Evolutionary conservation across 352 stramenopile genomes (phyloP).

Genomic region (Phytophthora tentaculata): DNA sequence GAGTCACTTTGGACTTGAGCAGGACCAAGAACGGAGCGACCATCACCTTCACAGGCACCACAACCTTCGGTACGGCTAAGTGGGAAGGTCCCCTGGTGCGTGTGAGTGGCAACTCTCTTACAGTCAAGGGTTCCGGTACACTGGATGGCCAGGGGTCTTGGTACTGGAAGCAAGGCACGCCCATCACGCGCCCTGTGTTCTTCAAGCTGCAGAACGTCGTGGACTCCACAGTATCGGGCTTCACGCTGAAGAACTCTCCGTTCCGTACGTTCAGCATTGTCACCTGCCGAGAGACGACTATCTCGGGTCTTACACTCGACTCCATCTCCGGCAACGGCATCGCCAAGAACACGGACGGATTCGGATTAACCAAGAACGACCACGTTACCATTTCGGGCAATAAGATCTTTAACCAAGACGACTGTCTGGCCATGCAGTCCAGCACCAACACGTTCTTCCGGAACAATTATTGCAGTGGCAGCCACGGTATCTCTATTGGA

Average conservation of each 20-base stretch:
- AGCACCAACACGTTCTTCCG: conserved; percentile 24
- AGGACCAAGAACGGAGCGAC: conserved; percentile 30
- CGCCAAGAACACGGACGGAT: conserved; percentile 33
- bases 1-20: conserved; percentile 42
- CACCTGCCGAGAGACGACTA: conserved; percentile 25
- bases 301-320: conserved; percentile 29
- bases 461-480: conserved; percentile 24
- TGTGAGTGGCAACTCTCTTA: conserved; percentile 37
- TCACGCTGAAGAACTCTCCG: conserved; percentile 43
- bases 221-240: conserved; percentile 35
- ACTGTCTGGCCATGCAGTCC: conserved; percentile 30
- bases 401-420: conserved; percentile 41
- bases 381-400: conserved; percentile 34
- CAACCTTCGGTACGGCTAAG: conserved; percentile 37
- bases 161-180: conserved; percentile 45
- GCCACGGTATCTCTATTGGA: conserved; percentile 36
- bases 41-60: conserved; percentile 42
- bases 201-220: conserved; percentile 37
- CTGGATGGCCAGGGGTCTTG: conserved; percentile 43
- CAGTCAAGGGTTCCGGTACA: conserved; percentile 36
- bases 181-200: conserved; percentile 40
- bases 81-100: conserved; percentile 41
- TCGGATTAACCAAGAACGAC: conserved; percentile 33
- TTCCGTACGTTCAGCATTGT: conserved; percentile 37
- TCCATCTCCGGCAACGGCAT: conserved; percentile 15